Evolutionary conservation across 2,329 filamentous ascomycete genomes (phyloP).

Genomic region (Immersiporthe knoxdaviesiana): DNA sequence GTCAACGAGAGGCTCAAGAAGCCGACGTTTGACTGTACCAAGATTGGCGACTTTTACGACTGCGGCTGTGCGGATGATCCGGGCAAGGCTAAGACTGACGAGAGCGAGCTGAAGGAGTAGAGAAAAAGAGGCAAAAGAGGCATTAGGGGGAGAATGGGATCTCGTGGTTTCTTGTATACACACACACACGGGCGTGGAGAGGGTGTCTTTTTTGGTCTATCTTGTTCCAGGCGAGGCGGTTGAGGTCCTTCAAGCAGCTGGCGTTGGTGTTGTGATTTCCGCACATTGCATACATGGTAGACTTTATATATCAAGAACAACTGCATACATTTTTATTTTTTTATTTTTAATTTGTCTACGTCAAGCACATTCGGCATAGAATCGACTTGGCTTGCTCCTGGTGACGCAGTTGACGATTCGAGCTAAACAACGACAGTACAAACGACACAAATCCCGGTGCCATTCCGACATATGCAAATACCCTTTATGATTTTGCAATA

Average conservation of each 20-base stretch:
- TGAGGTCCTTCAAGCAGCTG: not conserved
- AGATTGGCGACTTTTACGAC: constrained; percentile 73
- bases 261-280: not conserved
- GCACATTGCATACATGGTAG: not conserved
- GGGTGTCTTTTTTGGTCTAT: not conserved
- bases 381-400: not conserved
- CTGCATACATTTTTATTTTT: not conserved
- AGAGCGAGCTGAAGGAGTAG: constrained; percentile 30
- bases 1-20: constrained; percentile 69
- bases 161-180: not conserved
- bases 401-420: not conserved
- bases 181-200: not conserved
- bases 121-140: not conserved
- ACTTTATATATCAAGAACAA: not conserved
- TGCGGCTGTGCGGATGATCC: constrained; percentile 70
- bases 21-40: constrained; percentile 65
- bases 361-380: no score
- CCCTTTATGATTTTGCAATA: not conserved
- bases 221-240: not conserved
- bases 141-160: not conserved
- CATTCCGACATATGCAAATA: not conserved
- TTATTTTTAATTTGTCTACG: not conserved
- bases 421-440: no score
- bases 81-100: constrained; percentile 48
- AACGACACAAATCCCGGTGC: no score